phyloP scores from a whole-genome alignment of 768 basidiomycete genomes.

The Hypholoma sublateritium region DNA sequence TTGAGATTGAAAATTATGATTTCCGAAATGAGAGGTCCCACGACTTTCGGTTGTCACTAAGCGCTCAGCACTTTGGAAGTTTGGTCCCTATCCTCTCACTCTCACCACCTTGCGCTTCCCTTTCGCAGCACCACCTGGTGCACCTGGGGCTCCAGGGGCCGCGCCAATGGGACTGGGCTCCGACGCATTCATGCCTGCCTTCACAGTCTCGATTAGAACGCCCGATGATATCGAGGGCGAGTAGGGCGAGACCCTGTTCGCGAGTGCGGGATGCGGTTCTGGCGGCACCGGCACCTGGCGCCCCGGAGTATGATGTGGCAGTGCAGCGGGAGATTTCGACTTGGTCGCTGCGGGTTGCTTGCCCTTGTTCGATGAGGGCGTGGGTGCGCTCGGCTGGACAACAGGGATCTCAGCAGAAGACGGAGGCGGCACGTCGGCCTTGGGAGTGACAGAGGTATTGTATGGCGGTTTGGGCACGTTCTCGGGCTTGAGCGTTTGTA shows the following conservation, averaged over 20 bases:
- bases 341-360: constrained; percentile 51
- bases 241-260: constrained; percentile 75
- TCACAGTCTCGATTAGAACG: constrained; percentile 79
- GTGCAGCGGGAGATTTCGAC: constrained; percentile 36
- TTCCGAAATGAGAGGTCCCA: too few species aligned
- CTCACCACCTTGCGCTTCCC: constrained; percentile 82
- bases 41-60: too few species aligned
- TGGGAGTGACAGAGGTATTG: constrained; percentile 22
- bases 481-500: constrained; percentile 74
- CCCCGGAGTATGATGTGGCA: constrained; percentile 17
- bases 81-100: constrained; percentile 50
- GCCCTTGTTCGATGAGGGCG: constrained; percentile 38
- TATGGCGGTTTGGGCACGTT: constrained; percentile 67
- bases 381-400: constrained; percentile 24
- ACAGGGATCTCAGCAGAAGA: constrained; percentile 16
- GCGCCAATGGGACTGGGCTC: constrained; percentile 40
- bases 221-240: constrained; percentile 78
- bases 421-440: constrained; percentile 8
- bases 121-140: constrained; percentile 44
- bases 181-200: constrained; percentile 80
- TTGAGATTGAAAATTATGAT: too few species aligned
- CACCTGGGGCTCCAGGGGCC: constrained; percentile 20
- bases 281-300: constrained; percentile 72
- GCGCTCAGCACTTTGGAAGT: too few species aligned
- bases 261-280: constrained; percentile 69